phyloP scores from a whole-genome alignment of 192 early-diverging fungal species.

The Polychytrium aggregatum region DNA sequence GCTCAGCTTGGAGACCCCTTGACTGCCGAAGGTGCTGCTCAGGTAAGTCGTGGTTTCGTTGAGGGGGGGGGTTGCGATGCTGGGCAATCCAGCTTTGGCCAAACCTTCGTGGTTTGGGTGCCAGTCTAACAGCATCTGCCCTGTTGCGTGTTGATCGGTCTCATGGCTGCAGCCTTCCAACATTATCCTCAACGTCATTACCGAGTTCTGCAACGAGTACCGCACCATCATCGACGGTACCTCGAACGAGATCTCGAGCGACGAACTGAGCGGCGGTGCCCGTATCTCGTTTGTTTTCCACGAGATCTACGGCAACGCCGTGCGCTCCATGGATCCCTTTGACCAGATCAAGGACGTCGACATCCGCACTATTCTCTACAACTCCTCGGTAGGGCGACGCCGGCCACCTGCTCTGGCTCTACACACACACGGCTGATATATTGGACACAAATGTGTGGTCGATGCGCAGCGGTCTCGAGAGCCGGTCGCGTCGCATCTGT shows the following conservation, averaged over 20 bases:
- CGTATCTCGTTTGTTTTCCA: slow-evolving; percentile 99
- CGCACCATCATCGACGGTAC: slow-evolving; percentile 92
- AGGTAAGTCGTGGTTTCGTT: slow-evolving; percentile 33
- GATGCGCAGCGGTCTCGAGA: no score
- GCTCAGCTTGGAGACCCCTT: slow-evolving; percentile 83
- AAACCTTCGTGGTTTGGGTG: slow-evolving; percentile 1
- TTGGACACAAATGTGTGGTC: no score
- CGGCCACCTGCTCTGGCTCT: no score
- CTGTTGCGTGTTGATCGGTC: no score
- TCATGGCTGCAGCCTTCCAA: slow-evolving; percentile 53
- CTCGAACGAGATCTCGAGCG: slow-evolving; percentile 84
- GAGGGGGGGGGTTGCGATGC: no score
- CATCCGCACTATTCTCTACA: slow-evolving; percentile 97
- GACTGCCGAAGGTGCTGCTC: slow-evolving; percentile 54
- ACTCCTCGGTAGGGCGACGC: slow-evolving; percentile 77
- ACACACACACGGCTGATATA: no score
- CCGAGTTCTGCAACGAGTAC: slow-evolving; percentile 97
- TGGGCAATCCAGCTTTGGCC: no score
- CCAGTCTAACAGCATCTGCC: background rate
- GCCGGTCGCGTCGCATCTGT: no score
- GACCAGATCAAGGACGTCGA: slow-evolving; percentile 99
- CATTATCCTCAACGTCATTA: slow-evolving; percentile 92
- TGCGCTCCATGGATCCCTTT: slow-evolving; percentile 93
- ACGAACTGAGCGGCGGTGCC: slow-evolving; percentile 95
- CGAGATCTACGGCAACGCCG: slow-evolving; percentile 84